Conservation (phyloP, 441 rosid genomes). For the Isatis lusitanica region DNA sequence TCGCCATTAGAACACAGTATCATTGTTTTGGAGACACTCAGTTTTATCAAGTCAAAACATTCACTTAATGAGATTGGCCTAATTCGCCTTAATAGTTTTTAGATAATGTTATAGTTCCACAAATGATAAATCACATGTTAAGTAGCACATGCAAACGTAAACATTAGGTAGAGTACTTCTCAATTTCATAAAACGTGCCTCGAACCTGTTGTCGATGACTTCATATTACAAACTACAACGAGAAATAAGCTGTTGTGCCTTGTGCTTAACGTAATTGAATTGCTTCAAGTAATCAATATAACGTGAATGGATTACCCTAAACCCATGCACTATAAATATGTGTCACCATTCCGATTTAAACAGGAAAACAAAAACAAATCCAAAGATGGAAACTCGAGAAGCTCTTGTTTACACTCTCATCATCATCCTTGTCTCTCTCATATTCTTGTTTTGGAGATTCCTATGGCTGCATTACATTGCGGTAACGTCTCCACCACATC, state of each 20-base stretch:
- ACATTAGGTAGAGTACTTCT: background rate
- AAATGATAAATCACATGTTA: background rate
- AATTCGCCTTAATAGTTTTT: background rate
- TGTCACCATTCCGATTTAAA: background rate
- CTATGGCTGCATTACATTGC: background rate
- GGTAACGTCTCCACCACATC: background rate
- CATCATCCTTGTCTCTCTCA: background rate
- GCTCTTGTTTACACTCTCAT: constrained; percentile 10
- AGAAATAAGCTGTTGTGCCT: background rate
- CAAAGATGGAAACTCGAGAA: constrained; percentile 6
- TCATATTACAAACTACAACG: background rate
- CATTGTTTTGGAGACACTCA: background rate
- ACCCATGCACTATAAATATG: background rate
- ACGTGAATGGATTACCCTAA: background rate
- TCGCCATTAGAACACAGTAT: background rate
- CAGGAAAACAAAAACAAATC: background rate
- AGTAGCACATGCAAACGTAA: background rate
- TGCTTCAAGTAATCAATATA: background rate
- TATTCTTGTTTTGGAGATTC: constrained; percentile 4
- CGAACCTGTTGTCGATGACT: background rate
- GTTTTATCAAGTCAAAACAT: no score
- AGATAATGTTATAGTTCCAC: no score
- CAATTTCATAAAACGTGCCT: background rate
- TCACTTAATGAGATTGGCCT: no score
- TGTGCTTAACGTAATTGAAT: background rate